These are phyloP conservation scores for Lipomyces spencermartinsiae DNA, from an alignment of 805 yeast species.

Conservation along the genomic window DNA sequence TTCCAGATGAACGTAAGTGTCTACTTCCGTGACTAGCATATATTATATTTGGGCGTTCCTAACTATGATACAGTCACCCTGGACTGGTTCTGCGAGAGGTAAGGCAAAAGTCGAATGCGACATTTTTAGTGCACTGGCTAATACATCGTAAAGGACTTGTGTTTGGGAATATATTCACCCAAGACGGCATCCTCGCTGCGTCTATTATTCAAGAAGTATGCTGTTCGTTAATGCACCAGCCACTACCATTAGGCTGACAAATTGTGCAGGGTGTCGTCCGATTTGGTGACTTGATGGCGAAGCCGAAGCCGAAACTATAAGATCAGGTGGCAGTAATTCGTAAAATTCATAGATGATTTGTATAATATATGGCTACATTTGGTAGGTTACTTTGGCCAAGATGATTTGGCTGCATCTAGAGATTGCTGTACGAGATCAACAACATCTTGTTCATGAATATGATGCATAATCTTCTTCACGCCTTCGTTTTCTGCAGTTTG, in stretches of 20 bases:
- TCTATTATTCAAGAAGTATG: constrained; percentile 36
- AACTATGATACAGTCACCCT: constrained; percentile 23
- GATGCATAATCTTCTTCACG: constrained; percentile 25
- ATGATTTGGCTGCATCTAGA: neutral
- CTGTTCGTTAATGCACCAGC: neutral
- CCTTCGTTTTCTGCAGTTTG: constrained; percentile 17
- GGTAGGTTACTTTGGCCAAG: constrained; percentile 42
- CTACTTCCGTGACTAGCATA: neutral
- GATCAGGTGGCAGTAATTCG: neutral
- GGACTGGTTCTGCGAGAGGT: constrained; percentile 34
- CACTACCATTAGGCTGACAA: neutral
- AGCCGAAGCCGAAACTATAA: constrained; percentile 20
- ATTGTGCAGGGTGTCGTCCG: constrained; percentile 28
- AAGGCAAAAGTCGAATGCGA: neutral
- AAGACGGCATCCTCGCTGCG: constrained; percentile 31
- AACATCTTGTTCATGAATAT: constrained; percentile 29
- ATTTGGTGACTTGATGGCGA: neutral
- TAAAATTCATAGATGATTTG: neutral
- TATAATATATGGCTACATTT: constrained; percentile 25
- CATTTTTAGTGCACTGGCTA: neutral
- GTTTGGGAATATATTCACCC: constrained; percentile 23
- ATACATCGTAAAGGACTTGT: constrained; percentile 20
- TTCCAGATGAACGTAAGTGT: constrained; percentile 29
- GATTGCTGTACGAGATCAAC: constrained; percentile 10
- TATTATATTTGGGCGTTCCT: neutral